Conservation (phyloP, 805 yeast species). For the Cyberlindnera maritima region DNA sequence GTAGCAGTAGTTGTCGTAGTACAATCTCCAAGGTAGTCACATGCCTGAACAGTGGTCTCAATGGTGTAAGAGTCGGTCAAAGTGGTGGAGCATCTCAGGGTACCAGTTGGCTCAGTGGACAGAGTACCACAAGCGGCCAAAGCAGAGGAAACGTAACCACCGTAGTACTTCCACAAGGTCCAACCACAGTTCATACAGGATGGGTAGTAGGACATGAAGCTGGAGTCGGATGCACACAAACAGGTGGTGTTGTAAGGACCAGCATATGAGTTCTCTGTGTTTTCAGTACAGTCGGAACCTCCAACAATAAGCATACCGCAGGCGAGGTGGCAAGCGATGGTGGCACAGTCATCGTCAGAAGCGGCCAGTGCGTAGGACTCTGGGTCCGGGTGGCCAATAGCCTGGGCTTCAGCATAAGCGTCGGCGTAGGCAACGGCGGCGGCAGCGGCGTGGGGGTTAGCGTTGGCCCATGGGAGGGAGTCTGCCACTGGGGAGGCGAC, state of each 20-base stretch:
- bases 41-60: background rate
- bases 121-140: background rate
- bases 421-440: background rate
- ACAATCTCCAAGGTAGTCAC: background rate
- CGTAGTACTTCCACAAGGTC: slow-evolving; percentile 12
- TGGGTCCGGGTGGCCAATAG: slow-evolving; percentile 1
- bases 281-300: slow-evolving; percentile 7
- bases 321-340: slow-evolving; percentile 9
- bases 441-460: background rate
- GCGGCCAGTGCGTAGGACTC: slow-evolving; percentile 7
- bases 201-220: slow-evolving; percentile 4
- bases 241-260: background rate
- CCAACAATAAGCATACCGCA: slow-evolving; percentile 10
- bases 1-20: slow-evolving; percentile 21
- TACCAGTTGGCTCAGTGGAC: slow-evolving; percentile 1
- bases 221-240: background rate
- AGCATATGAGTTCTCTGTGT: background rate
- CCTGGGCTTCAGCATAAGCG: background rate
- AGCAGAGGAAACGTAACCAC: slow-evolving; percentile 3
- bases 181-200: slow-evolving; percentile 14
- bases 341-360: slow-evolving; percentile 7
- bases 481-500: slow-evolving; percentile 1
- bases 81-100: slow-evolving; percentile 3
- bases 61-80: slow-evolving; percentile 8
- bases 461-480: background rate